Conservation (phyloP, 1,284 basidiomycete species). For the Pseudozyma sp. region DNA sequence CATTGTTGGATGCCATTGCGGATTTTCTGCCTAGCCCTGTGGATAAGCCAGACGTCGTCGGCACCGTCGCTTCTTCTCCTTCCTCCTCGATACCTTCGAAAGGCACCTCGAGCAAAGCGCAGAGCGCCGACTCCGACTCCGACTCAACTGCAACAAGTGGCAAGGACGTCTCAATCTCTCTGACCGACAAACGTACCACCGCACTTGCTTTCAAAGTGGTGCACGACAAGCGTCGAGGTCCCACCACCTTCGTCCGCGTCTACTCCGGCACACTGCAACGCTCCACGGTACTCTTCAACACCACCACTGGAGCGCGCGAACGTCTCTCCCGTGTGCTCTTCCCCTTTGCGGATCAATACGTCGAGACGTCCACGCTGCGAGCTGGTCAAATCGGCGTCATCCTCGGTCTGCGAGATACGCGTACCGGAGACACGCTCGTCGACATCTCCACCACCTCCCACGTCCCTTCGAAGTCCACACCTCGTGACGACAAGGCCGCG, state of each 20-base stretch:
- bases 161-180: constrained; percentile 52
- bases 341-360: constrained; percentile 81
- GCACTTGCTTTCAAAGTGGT: constrained; percentile 86
- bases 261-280: constrained; percentile 79
- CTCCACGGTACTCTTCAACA: constrained; percentile 79
- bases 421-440: constrained; percentile 85
- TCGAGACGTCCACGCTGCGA: constrained; percentile 82
- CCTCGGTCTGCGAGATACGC: constrained; percentile 82
- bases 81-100: background rate
- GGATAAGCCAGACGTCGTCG: constrained; percentile 45
- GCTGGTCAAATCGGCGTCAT: constrained; percentile 87
- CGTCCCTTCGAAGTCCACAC: background rate
- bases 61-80: constrained; percentile 6
- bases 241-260: constrained; percentile 89
- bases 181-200: constrained; percentile 27
- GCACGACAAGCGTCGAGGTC: constrained; percentile 84
- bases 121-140: background rate
- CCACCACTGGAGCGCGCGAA: constrained; percentile 78
- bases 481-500: background rate
- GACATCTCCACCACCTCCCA: constrained; percentile 34
- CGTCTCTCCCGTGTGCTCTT: constrained; percentile 81
- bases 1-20: constrained; percentile 83
- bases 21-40: constrained; percentile 82
- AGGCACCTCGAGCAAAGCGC: background rate
- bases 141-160: constrained; percentile 37